Evolutionary conservation across 2,329 filamentous ascomycete genomes (phyloP), one percentile per base, ranked within the genome.

Genomic region (Chaetomiaceae sp.): DNA sequence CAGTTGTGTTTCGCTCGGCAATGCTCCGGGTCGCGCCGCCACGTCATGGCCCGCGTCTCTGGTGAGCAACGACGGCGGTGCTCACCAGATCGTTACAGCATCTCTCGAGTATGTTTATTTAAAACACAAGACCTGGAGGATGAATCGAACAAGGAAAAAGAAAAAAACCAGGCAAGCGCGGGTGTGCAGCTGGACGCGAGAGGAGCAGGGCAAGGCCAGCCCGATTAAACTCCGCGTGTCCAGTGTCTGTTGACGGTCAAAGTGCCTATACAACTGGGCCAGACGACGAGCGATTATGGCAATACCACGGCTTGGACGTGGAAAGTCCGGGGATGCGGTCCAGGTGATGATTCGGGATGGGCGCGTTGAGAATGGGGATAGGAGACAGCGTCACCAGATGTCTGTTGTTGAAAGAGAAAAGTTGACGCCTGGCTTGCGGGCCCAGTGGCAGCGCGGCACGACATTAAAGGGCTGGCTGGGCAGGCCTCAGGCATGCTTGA

Each of bases 391-490:
- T 19, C 43, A 47, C 45, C 16, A 39, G 44, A 34, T 25, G 39
- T 51, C 31, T 41, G 53, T 49, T 55, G 55, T 50, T 55, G 53
- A 49, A 55, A 48, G 59, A 53, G 55, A 64, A 63, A 62, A 63
- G 56, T 58, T 58, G 60, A 58, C 50, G 30, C 49, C 31, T 46
- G 45, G 53, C 53, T 51, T 55, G 54, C 50, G 50, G 56, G 50
- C 53, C n/a, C n/a, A n/a, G n/a, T n/a, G n/a, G n/a, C 58, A 58
- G 55, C 54, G 34, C 54, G 39, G 51, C 38, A 23, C 41, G 46
- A 39, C 50, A 58, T 53, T 57, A 57, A 62, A 57, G 50, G 52
- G 51, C 33, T 54, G 52, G 48, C 45, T 17, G 25, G 40, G 13
- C 9, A 33, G 43, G 35, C 49, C 12, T 5, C 6, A 12, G 25